A percentile compares a stretch with the other conserved stretches of the same genome.
phyloP scores from a whole-genome alignment of 2,329 filamentous ascomycete genomes.

The Hymenoscyphus albidus region DNA sequence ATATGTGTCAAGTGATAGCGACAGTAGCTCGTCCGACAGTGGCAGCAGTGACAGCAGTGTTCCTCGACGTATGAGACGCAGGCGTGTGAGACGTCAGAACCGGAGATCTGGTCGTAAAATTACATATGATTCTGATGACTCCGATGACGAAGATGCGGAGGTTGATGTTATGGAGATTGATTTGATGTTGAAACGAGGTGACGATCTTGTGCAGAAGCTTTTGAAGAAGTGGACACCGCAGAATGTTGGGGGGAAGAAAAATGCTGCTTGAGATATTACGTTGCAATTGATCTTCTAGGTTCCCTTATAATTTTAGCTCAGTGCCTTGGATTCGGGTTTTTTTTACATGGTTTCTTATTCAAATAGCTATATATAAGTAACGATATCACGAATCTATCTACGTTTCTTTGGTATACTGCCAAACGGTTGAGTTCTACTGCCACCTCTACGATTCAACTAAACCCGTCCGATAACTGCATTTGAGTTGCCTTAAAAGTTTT shows the following conservation, averaged over 20 bases:
- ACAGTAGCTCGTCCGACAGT: conserved; percentile 5
- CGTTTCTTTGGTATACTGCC: no score
- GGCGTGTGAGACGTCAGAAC: neutral
- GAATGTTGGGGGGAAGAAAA: conserved; percentile 7
- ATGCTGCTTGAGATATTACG: neutral
- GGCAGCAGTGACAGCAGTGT: conserved; percentile 13
- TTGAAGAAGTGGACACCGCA: conserved; percentile 21
- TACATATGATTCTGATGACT: conserved; percentile 4
- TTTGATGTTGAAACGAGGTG: conserved; percentile 17
- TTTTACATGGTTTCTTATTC: no score
- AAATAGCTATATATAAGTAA: no score
- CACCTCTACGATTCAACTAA: no score
- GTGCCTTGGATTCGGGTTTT: no score
- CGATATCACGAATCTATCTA: no score
- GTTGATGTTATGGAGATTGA: conserved; percentile 18
- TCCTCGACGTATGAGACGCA: conserved; percentile 13
- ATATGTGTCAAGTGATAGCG: conserved; percentile 8
- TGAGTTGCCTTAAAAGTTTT: no score
- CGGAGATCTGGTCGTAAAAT: neutral
- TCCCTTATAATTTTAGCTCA: no score
- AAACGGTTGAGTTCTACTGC: no score
- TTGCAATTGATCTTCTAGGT: neutral
- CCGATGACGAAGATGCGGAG: conserved; percentile 12
- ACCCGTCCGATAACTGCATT: no score
- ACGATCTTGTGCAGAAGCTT: conserved; percentile 20